Base-by-base conservation (phyloP, 495 filamentous ascomycete genomes). In the Lophium mytilinum region DNA sequence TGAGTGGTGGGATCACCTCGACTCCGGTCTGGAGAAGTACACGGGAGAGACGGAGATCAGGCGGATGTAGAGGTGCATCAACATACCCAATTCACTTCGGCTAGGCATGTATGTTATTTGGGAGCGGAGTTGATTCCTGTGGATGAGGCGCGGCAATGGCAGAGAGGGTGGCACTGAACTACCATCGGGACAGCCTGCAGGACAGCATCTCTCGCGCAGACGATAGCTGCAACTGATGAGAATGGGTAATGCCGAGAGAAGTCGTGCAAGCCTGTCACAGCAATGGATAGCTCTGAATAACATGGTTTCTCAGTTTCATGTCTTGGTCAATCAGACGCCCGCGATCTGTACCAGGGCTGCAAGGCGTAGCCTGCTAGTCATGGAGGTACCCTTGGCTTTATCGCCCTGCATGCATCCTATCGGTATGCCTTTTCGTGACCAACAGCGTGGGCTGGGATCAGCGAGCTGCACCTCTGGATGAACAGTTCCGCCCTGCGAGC, bases 1-100 rank as follows among this genome's bases (percentile, higher is more conserved):
- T 66, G 90, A 97, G 70, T 99, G 93, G 93, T 99, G 93, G 93
- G 80, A 83, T 65, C 85, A 90, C 71, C 81, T 97, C 35, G 86
- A 90, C 58, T 76, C 79, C 6, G 73, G 78, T 3, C 74, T 97
- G 61, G 89, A 95, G 52, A 86, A 86, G 74, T 96, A 93, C 75
- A 80, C 77, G 72, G 84, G 85, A 60, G 90, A 97, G 76, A 85
- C 79, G 68, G 75, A 87, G 65, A 97, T 98, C 60, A 81, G 88
- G 46, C 83, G 93, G 56, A 96, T 98, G 93, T 57, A 55, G 35
- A 37, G 9, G 33, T 36, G 15, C 21, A 30, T 30, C 2, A 30
- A 30, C 24, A 30, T 2, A 30, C 24, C n/a, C n/a, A 30, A 6
- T 30, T 2, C 24, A 30, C 24, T 30, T 30, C 24, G 24, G 24